Evolutionary conservation across 345 rosid species (phyloP).

Genomic region (Syzygium jambos): DNA sequence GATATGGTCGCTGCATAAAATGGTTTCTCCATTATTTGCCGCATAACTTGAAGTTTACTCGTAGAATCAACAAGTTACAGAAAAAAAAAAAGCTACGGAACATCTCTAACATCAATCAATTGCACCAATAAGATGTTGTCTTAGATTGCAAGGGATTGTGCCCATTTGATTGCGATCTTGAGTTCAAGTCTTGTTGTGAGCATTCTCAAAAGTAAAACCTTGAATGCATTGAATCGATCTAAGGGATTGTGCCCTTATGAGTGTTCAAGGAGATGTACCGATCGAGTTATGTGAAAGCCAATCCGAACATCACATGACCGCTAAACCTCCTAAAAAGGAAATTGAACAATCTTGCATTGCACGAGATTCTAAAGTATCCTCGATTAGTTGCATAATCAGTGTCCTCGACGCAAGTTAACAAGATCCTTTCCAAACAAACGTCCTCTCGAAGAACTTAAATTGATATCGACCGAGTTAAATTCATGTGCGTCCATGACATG

Average conservation of each 20-base stretch:
- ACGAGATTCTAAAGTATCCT: neutral
- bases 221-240: fast-evolving
- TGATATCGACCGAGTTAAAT: neutral
- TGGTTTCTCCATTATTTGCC: neutral
- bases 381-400: fast-evolving
- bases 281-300: neutral
- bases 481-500: neutral
- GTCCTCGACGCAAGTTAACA: neutral
- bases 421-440: neutral
- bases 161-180: neutral
- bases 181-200: neutral
- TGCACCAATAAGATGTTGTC: neutral
- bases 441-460: too few relatives aligned
- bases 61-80: neutral
- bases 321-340: neutral
- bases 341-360: neutral
- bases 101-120: neutral
- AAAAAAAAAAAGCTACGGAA: neutral
- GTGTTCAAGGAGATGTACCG: fast-evolving
- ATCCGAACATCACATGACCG: fast-evolving
- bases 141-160: neutral
- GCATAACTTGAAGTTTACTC: neutral
- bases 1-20: neutral
- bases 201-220: neutral
- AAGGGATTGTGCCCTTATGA: fast-evolving